phyloP scores from a whole-genome alignment of 2,329 filamentous ascomycete genomes.

The Anthostomella pinea region DNA sequence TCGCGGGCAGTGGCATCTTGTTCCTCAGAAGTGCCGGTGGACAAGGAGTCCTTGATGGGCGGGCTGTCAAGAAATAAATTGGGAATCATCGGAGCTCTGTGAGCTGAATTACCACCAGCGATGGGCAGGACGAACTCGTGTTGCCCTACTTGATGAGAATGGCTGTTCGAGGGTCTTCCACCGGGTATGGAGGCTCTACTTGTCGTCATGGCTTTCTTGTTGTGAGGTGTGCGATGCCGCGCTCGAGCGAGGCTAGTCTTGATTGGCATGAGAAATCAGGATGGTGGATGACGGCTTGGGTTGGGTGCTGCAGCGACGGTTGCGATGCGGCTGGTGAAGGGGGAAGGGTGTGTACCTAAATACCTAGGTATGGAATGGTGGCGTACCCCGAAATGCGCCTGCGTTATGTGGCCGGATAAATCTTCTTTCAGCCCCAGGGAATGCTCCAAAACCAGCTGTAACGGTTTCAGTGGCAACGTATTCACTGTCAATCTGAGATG shows the following conservation, averaged over 20 bases:
- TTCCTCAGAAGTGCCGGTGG: slow-evolving; percentile 63
- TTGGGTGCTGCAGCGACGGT: no score
- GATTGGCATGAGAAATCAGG: slow-evolving; percentile 28
- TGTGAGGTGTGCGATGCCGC: slow-evolving; percentile 23
- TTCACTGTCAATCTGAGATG: no score
- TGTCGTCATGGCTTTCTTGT: slow-evolving; percentile 18
- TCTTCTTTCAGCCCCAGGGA: no score
- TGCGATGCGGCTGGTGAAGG: slow-evolving; percentile 18
- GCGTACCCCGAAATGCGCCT: no score
- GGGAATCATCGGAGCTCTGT: slow-evolving; percentile 38
- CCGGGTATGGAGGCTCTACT: slow-evolving; percentile 4
- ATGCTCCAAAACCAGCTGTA: no score
- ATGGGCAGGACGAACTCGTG: slow-evolving; percentile 16
- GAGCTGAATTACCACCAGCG: not conserved
- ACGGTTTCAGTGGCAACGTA: no score
- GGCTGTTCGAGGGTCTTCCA: not conserved
- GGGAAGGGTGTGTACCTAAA: no score
- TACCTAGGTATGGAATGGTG: no score
- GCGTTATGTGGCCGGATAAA: no score
- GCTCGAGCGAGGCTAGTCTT: slow-evolving; percentile 32
- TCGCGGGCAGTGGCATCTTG: slow-evolving; percentile 68
- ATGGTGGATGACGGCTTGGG: no score
- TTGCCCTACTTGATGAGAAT: slow-evolving; percentile 11
- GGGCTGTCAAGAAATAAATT: slow-evolving; percentile 57
- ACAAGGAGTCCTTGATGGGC: slow-evolving; percentile 61